Evolutionary conservation across 345 rosid species (phyloP), one percentile per base, ranked within the genome.

Genomic region (Sonneratia alba): DNA sequence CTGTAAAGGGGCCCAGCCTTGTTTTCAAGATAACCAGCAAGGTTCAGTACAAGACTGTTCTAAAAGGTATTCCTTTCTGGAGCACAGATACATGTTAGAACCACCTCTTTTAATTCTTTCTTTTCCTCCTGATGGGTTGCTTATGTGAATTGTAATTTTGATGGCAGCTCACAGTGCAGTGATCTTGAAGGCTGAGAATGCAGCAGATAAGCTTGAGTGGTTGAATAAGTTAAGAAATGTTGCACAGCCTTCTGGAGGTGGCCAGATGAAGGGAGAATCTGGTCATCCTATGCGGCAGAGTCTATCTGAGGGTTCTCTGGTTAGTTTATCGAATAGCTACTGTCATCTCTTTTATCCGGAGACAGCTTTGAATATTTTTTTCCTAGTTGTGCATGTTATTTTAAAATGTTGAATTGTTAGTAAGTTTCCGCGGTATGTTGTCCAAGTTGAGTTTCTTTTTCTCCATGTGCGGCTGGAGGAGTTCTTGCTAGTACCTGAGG

Each of bases 261-360:
- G 94, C 79, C 94, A 84, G 73, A 80, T 81, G 66, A 82, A 73
- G 71, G 86, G 83, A 67, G 91, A 88, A 43, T 79, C 89, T 27
- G 81, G 80, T 69, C 77, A 56, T 78, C 74, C 81, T 68, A 83
- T 96, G 88, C 86, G 94, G 53, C 99, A 96, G 13, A 96, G 99
- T 81, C 88, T 81, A 75, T 96, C 99, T 69, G 99, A 96, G 51
- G 97, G 99, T 84, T 96, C 99, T 36, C 91, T 96, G 76, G 99
- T 96, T 77, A 86, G 99, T 89, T 19, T 70, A 32, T 49, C 45
- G 13, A 21, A 34, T 32, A 38, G 40, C 2, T 18, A 40, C 45
- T 37, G 19, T 13, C 27, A 37, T 36, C 38, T 57, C 15, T 14
- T 32, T 57, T 71, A 21, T 21, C 12, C 18, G 3, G 53, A 48